phyloP scores from a whole-genome alignment of 2,329 filamentous ascomycete genomes.

The Colletotrichum spaethianum region DNA sequence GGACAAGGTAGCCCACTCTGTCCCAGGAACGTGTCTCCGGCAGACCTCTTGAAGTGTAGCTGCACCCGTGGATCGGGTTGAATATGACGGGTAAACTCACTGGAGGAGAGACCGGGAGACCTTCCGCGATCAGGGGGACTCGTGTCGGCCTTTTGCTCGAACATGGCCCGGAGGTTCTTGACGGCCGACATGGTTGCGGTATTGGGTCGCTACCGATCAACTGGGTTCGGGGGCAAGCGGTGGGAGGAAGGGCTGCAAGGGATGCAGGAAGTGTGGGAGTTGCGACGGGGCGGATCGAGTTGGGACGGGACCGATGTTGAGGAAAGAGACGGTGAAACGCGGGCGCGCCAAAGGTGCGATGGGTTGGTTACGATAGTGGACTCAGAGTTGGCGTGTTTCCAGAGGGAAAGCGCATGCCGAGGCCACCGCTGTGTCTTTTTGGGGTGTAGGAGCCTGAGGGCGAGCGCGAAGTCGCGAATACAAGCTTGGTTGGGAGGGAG shows the following conservation, averaged over 20 bases:
- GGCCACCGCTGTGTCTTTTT: conserved; percentile 1
- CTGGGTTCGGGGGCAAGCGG: background rate
- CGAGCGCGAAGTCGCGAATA: conserved; percentile 4
- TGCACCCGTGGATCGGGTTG: background rate
- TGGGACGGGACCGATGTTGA: conserved; percentile 5
- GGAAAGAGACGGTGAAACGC: conserved; percentile 6
- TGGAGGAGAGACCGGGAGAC: conserved; percentile 69
- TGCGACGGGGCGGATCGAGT: conserved; percentile 17
- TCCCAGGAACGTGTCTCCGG: no score
- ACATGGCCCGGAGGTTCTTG: conserved; percentile 84
- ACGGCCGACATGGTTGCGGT: conserved; percentile 74
- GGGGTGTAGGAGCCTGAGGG: conserved; percentile 1
- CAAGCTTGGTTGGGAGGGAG: background rate
- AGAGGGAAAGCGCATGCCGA: conserved; percentile 32
- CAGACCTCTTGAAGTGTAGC: background rate
- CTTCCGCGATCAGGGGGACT: conserved; percentile 79
- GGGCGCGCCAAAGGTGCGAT: background rate
- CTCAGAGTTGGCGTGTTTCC: conserved; percentile 15
- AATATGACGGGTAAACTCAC: conserved; percentile 50
- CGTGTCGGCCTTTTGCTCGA: conserved; percentile 79
- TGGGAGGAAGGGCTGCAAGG: conserved; percentile 21
- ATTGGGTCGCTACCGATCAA: conserved; percentile 33
- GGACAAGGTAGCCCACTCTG: conserved; percentile 4
- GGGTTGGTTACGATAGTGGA: conserved; percentile 11
- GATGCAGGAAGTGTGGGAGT: conserved; percentile 1